These are phyloP conservation scores for Pyropia yezoensis DNA, from an alignment of 23 red algal species.

Conservation along the genomic window DNA sequence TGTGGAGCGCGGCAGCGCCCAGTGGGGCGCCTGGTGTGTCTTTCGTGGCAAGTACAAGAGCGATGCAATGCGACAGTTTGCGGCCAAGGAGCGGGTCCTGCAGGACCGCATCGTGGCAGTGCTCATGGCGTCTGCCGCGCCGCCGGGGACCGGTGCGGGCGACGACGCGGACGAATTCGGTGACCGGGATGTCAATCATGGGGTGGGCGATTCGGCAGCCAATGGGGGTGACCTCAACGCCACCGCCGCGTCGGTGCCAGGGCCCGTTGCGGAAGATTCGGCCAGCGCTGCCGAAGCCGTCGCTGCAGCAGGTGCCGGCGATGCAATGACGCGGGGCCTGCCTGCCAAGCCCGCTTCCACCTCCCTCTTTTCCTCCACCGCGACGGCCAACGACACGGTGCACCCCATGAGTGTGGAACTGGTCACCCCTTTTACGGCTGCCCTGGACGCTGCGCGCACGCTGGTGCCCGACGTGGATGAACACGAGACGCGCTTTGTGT, in stretches of 20 bases:
- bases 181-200: neutral
- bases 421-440: slow-evolving; percentile 12
- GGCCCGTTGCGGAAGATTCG: neutral
- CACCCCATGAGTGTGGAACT: slow-evolving; percentile 36
- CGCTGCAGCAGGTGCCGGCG: slow-evolving; percentile 9
- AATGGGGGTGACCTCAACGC: neutral
- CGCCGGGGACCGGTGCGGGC: neutral
- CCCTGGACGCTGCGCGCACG: slow-evolving; percentile 20
- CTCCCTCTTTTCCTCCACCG: no score
- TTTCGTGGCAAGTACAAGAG: slow-evolving; percentile 64
- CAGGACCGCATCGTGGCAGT: slow-evolving; percentile 14
- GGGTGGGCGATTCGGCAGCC: neutral
- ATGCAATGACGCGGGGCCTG: slow-evolving; percentile 7
- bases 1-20: slow-evolving; percentile 38
- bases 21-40: slow-evolving; percentile 65
- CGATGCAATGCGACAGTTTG: slow-evolving; percentile 64
- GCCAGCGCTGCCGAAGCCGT: neutral
- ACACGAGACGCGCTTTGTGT: slow-evolving; percentile 31
- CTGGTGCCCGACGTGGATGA: slow-evolving; percentile 20
- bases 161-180: neutral
- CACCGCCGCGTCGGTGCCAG: neutral
- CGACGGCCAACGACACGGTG: slow-evolving; percentile 4
- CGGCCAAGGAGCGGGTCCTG: slow-evolving; percentile 35
- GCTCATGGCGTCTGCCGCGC: neutral
- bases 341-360: no score